These are phyloP conservation scores for Phtheirospermum japonicum DNA, from an alignment of 257 asterid species.

Conservation along the genomic window DNA sequence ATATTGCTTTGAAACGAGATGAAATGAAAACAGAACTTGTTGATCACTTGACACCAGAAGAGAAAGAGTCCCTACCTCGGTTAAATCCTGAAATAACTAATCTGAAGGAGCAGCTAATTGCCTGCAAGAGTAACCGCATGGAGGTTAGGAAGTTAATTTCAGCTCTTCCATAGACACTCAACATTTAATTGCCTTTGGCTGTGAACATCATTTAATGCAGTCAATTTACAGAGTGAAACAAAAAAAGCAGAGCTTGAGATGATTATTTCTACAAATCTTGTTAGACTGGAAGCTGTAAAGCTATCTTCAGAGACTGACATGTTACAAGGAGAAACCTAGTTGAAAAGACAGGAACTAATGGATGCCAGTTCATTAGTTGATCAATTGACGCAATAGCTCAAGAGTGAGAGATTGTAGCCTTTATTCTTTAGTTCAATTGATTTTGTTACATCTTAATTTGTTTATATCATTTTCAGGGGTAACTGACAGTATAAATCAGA, in stretches of 20 bases:
- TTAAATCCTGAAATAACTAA: slow-evolving; percentile 87
- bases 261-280: slow-evolving; percentile 92
- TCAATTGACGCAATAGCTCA: slow-evolving; percentile 63
- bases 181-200: slow-evolving; percentile 16
- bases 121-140: slow-evolving; percentile 74
- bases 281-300: slow-evolving; percentile 79
- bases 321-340: slow-evolving; percentile 72
- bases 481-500: slow-evolving; percentile 51
- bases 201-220: slow-evolving; percentile 22
- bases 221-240: slow-evolving; percentile 68
- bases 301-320: slow-evolving; percentile 62
- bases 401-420: slow-evolving; percentile 45
- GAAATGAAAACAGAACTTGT: slow-evolving; percentile 98
- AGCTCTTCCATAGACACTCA: slow-evolving; percentile 10
- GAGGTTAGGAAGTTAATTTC: slow-evolving; percentile 58
- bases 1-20: slow-evolving; percentile 70
- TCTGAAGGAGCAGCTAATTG: slow-evolving; percentile 68
- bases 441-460: slow-evolving; percentile 13
- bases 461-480: slow-evolving; percentile 47
- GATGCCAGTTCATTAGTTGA: slow-evolving; percentile 62
- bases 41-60: slow-evolving; percentile 92
- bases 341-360: slow-evolving; percentile 71
- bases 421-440: slow-evolving; percentile 13
- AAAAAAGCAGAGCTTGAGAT: slow-evolving; percentile 95
- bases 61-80: slow-evolving; percentile 75